These are phyloP conservation scores for Aristolochia californica DNA, from an alignment of 164 flowering plant genomes.

Conservation along the genomic window DNA sequence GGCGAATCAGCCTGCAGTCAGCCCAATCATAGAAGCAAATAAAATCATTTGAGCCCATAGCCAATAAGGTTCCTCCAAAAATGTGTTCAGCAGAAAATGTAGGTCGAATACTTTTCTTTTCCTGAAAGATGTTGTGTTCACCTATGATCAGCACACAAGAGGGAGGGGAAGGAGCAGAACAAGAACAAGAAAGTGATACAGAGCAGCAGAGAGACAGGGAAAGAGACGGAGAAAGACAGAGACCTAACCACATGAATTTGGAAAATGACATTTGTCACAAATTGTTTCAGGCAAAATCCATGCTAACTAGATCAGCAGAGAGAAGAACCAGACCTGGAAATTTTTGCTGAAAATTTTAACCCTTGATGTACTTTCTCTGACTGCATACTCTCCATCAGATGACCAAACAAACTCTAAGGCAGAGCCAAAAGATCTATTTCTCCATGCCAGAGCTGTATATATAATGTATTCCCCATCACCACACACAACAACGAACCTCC, in stretches of 20 bases:
- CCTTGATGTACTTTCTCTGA: slow-evolving; percentile 89
- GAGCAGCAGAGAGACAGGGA: not conserved
- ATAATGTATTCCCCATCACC: slow-evolving; percentile 97
- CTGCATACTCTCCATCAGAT: slow-evolving; percentile 95
- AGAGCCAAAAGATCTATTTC: slow-evolving; percentile 97
- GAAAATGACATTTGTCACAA: too few species aligned
- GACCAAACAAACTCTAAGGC: slow-evolving; percentile 97
- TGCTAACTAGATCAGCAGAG: not conserved
- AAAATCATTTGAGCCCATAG: slow-evolving; percentile 96
- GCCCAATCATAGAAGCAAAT: slow-evolving; percentile 98
- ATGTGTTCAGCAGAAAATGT: slow-evolving; percentile 92
- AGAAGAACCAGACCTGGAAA: slow-evolving; percentile 52
- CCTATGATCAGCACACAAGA: not conserved
- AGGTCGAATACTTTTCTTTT: slow-evolving; percentile 82
- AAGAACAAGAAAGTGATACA: not conserved
- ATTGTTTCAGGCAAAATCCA: not conserved
- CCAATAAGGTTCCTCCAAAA: slow-evolving; percentile 77
- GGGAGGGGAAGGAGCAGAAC: too few species aligned
- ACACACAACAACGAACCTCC: slow-evolving; percentile 97
- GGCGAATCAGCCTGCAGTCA: slow-evolving; percentile 83
- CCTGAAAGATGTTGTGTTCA: slow-evolving; percentile 46
- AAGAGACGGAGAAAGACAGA: too few species aligned
- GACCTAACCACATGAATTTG: too few species aligned
- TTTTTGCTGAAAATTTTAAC: slow-evolving; percentile 82
- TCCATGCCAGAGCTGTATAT: slow-evolving; percentile 97